Evolutionary conservation across 176 grass and related monocot species (phyloP), one percentile per base, ranked within the genome.

Genomic region (Ampelocalamus luodianensis): DNA sequence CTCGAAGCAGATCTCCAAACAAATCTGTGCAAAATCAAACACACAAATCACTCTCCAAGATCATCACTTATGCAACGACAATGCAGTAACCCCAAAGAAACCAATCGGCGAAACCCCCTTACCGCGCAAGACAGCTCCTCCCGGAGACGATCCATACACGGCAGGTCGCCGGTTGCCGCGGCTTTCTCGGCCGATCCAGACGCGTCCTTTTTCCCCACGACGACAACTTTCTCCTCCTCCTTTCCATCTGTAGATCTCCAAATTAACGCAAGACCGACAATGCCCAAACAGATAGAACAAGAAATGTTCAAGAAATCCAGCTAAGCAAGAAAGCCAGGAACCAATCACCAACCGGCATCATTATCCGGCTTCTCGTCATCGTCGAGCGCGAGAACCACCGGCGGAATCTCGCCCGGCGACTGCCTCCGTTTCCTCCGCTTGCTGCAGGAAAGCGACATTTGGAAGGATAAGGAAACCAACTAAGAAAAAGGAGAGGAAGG

Each of bases 101-200:
- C 40, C 44, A 75, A 45, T 53, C 49, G 29, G 23, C 20, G 68
- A 69, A 36, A 49, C 13, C 9, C 10, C 32, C 88, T 87, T 85
- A 98, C 96, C 32, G 93, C 93, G 72, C 96, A 98, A 88, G 93
- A 95, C 3, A 98, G 87, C 76, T 98, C 96, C 78, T 98, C 96
- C 68, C 93, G 79, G 22, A 98, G 91, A 14, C 83, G 85, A 92
- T 95, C 91, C 73, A 98, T 89, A 69, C 89, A 98, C 7, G 91
- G 91, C 24, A 93, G 34, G 59, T 45, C 81, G 38, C 75, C 65
- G 11, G 36, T 76, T 61, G 74, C 23, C 6, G 5, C 68, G 14
- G 74, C 56, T 58, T 93, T 84, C n/a, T 78, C 18, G 29, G 54
- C 65, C 17, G 79, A 81, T 15, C 59, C 75, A 6, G 56, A 17